phyloP scores from a whole-genome alignment of 129 eudicot genomes.

The Centella asiatica region DNA sequence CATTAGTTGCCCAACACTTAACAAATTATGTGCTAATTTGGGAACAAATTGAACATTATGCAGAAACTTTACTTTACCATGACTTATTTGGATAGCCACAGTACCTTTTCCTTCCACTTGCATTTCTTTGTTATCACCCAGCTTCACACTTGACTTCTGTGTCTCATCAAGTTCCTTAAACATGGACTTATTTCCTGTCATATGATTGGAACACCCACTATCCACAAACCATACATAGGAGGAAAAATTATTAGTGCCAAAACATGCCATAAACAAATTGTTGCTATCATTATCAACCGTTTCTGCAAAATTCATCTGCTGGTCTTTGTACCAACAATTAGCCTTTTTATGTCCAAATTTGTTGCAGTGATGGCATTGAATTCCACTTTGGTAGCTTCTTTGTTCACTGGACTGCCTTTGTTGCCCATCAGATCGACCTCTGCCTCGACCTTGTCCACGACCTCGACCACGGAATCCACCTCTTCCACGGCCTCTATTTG shows the following conservation, averaged over 20 bases:
- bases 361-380: not conserved
- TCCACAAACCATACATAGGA: slow-evolving; percentile 13
- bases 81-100: not conserved
- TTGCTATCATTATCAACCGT: not conserved
- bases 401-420: too few relatives aligned
- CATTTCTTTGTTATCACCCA: not conserved
- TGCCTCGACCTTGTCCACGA: not conserved
- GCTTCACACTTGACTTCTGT: not conserved
- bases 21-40: too few relatives aligned
- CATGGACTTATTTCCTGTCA: not conserved
- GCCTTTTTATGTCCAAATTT: not conserved
- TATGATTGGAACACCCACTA: slow-evolving; percentile 14
- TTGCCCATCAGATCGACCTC: not conserved
- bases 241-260: not conserved
- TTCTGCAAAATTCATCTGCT: not conserved
- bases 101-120: slow-evolving; percentile 18
- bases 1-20: slow-evolving; percentile 19
- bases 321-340: not conserved
- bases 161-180: not conserved
- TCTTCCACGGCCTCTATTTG: too few relatives aligned
- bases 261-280: not conserved
- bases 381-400: not conserved
- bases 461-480: not conserved
- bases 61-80: slow-evolving; percentile 7
- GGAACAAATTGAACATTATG: slow-evolving; percentile 16